Conservation (phyloP, 106 monocot genomes). For the Apostasia shenzhenica region DNA sequence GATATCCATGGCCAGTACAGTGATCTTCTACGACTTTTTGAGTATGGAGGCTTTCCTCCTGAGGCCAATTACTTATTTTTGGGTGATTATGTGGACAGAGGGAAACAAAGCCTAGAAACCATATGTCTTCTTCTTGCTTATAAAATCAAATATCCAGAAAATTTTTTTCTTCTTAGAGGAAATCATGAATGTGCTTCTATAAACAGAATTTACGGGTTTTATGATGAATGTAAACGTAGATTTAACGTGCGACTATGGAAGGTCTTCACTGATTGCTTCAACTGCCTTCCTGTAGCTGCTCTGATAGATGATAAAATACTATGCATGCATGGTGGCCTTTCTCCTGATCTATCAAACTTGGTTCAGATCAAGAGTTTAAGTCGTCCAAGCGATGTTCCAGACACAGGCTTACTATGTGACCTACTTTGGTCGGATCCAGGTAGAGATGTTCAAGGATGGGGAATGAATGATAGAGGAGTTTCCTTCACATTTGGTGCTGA, state of each 20-base stretch:
- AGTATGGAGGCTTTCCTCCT: constrained; percentile 48
- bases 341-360: constrained; percentile 36
- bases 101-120: constrained; percentile 48
- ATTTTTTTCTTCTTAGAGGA: constrained; percentile 47
- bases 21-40: constrained; percentile 49
- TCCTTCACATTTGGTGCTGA: constrained; percentile 53
- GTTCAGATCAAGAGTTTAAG: constrained; percentile 37
- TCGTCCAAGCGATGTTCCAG: constrained; percentile 47
- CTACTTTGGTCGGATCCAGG: constrained; percentile 58
- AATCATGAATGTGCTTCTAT: constrained; percentile 57
- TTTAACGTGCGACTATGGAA: constrained; percentile 54
- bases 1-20: constrained; percentile 64
- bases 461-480: constrained; percentile 54
- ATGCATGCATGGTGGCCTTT: constrained; percentile 66
- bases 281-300: constrained; percentile 52
- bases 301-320: constrained; percentile 52
- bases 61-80: constrained; percentile 47
- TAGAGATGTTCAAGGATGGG: constrained; percentile 44
- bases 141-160: constrained; percentile 51
- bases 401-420: constrained; percentile 47
- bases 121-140: constrained; percentile 50
- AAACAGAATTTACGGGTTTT: constrained; percentile 52
- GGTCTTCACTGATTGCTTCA: constrained; percentile 51
- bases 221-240: constrained; percentile 55
- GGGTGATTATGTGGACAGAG: constrained; percentile 57